These are phyloP conservation scores for Heritiera littoralis DNA, from an alignment of 345 rosid species.

Conservation along the genomic window DNA sequence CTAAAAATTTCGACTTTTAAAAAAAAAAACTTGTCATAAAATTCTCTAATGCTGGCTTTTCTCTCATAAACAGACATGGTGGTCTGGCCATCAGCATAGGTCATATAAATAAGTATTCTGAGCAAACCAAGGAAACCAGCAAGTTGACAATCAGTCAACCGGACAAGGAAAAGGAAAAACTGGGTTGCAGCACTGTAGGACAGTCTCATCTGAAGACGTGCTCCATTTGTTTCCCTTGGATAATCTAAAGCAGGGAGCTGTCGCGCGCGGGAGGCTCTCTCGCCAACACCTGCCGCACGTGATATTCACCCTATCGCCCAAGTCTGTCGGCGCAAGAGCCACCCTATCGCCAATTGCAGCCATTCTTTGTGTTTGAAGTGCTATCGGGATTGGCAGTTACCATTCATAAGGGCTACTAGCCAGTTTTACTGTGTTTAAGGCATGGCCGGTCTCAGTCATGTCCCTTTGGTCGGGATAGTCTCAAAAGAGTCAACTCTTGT, in stretches of 20 bases:
- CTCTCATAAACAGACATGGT: slow-evolving; percentile 84
- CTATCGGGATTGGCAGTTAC: no score
- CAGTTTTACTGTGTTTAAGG: no score
- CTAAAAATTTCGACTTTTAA: not conserved
- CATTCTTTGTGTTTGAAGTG: no score
- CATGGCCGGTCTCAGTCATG: no score
- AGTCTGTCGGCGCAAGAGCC: no score
- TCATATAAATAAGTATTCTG: slow-evolving; percentile 78
- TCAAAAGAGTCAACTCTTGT: no score
- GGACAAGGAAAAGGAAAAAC: slow-evolving; percentile 83
- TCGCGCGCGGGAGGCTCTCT: no score
- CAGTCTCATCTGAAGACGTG: slow-evolving; percentile 85
- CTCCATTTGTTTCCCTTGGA: slow-evolving; percentile 77
- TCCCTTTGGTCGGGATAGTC: no score
- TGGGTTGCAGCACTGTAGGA: slow-evolving; percentile 87
- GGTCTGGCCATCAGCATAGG: slow-evolving; percentile 78
- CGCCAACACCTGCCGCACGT: no score
- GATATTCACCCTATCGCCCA: no score
- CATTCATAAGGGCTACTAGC: no score
- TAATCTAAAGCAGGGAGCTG: slow-evolving; percentile 80
- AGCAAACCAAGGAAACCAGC: slow-evolving; percentile 93
- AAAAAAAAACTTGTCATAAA: slow-evolving; percentile 59
- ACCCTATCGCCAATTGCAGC: no score
- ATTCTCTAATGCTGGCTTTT: slow-evolving; percentile 76
- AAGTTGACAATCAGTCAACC: slow-evolving; percentile 90